Percentiles rank a stretch among this genome's conserved stretches.
These are phyloP conservation scores for Immersiporthe knoxdaviesiana DNA, from an alignment of 2,329 filamentous ascomycete genomes.

Conservation along the genomic window DNA sequence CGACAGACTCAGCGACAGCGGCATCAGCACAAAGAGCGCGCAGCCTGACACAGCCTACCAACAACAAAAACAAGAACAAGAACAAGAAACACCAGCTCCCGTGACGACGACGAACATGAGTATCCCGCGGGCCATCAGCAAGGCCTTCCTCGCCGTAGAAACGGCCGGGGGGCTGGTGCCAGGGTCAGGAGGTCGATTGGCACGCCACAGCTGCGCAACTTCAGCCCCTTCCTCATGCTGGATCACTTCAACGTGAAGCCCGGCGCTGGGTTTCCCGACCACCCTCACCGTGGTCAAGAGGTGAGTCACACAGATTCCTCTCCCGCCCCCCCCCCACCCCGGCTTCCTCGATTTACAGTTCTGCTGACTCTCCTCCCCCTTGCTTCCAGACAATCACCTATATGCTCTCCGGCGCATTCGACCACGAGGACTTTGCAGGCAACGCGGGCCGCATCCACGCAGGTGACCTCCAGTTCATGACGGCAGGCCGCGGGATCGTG, in stretches of 20 bases:
- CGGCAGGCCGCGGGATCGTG: slow-evolving; percentile 86
- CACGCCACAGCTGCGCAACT: slow-evolving; percentile 78
- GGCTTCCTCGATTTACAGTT: not conserved
- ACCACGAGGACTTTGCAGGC: slow-evolving; percentile 91
- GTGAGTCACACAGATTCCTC: slow-evolving; percentile 34
- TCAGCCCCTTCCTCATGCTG: slow-evolving; percentile 94
- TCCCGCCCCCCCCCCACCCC: not conserved
- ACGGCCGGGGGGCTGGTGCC: slow-evolving; percentile 84
- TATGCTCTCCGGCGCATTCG: slow-evolving; percentile 79
- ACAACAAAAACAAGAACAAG: not conserved
- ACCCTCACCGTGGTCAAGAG: slow-evolving; percentile 43
- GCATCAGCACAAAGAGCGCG: slow-evolving; percentile 17
- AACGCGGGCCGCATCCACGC: slow-evolving; percentile 80
- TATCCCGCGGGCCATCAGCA: slow-evolving; percentile 74
- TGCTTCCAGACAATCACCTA: slow-evolving; percentile 84
- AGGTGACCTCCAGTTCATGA: slow-evolving; percentile 98
- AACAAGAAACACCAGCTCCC: not conserved
- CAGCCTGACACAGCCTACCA: slow-evolving; percentile 7
- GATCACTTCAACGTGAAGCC: slow-evolving; percentile 85
- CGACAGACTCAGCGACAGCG: slow-evolving; percentile 30
- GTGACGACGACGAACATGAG: slow-evolving; percentile 58
- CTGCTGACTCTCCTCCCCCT: slow-evolving; percentile 55
- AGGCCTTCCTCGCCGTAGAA: slow-evolving; percentile 82
- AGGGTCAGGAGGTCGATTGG: slow-evolving; percentile 86
- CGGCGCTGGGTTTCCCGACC: slow-evolving; percentile 88